Conservation (phyloP, 2,329 filamentous ascomycete species). For the Calonectria pseudoreteaudii region DNA sequence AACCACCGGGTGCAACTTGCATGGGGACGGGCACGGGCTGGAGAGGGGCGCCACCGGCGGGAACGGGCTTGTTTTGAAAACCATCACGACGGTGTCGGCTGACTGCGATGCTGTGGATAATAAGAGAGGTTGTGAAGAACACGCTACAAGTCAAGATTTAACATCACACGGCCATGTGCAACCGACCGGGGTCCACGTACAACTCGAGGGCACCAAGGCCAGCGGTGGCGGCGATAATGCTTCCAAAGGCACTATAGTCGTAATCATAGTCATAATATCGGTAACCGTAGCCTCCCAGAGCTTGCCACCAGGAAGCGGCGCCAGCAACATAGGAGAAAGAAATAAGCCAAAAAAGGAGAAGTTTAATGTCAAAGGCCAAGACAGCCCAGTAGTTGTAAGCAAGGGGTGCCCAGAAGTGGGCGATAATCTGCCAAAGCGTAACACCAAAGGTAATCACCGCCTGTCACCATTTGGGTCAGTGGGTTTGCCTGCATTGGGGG, state of each 20-base stretch:
- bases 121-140: slow-evolving; percentile 55
- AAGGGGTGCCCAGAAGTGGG: slow-evolving; percentile 51
- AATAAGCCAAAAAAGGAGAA: slow-evolving; percentile 65
- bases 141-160: slow-evolving; percentile 44
- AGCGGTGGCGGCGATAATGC: slow-evolving; percentile 48
- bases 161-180: not conserved
- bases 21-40: not conserved
- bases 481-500: not conserved
- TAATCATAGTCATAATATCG: slow-evolving; percentile 38
- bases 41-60: not conserved
- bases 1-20: not conserved
- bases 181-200: slow-evolving; percentile 46
- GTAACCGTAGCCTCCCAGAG: slow-evolving; percentile 4
- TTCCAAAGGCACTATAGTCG: slow-evolving; percentile 41
- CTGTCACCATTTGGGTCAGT: slow-evolving; percentile 39
- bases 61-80: slow-evolving; percentile 6
- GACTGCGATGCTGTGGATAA: slow-evolving; percentile 55
- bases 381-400: slow-evolving; percentile 67
- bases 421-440: slow-evolving; percentile 59
- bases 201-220: slow-evolving; percentile 57
- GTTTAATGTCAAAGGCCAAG: slow-evolving; percentile 62
- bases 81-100: slow-evolving; percentile 54
- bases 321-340: slow-evolving; percentile 56
- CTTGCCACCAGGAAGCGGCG: slow-evolving; percentile 42
- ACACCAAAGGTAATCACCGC: slow-evolving; percentile 57